Conservation (phyloP, 768 basidiomycete genomes). For the Ephemerocybe angulata region DNA sequence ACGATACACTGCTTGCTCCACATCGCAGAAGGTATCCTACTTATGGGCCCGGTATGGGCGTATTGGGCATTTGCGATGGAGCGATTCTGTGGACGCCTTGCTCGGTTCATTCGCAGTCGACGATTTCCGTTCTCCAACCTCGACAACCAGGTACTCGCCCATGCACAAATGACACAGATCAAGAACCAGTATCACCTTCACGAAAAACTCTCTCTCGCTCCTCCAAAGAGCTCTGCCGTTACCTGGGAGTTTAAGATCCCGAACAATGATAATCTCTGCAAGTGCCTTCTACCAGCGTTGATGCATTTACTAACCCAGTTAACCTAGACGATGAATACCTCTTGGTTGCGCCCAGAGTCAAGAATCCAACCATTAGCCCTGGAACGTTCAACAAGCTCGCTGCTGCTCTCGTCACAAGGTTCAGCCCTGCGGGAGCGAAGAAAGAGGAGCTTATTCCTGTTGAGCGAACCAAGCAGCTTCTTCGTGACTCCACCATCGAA, state of each 20-base stretch:
- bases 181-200: not conserved
- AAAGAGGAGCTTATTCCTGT: not conserved
- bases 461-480: not conserved
- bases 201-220: not conserved
- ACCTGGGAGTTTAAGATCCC: not conserved
- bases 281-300: not conserved
- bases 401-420: not conserved
- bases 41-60: conserved; percentile 32
- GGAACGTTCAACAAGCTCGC: not conserved
- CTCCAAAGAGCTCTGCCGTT: not conserved
- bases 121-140: conserved; percentile 19
- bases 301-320: not conserved
- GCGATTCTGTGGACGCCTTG: conserved; percentile 28
- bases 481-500: not conserved
- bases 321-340: not conserved
- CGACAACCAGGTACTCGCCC: not conserved
- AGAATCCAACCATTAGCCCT: not conserved
- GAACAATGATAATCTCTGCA: not conserved
- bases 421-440: not conserved
- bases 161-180: not conserved
- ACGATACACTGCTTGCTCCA: conserved; percentile 35
- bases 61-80: conserved; percentile 39
- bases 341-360: not conserved
- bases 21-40: conserved; percentile 29
- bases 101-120: conserved; percentile 23